Evolutionary conservation across 2,329 filamentous ascomycete genomes (phyloP).

Genomic region (Penicillium expansum): DNA sequence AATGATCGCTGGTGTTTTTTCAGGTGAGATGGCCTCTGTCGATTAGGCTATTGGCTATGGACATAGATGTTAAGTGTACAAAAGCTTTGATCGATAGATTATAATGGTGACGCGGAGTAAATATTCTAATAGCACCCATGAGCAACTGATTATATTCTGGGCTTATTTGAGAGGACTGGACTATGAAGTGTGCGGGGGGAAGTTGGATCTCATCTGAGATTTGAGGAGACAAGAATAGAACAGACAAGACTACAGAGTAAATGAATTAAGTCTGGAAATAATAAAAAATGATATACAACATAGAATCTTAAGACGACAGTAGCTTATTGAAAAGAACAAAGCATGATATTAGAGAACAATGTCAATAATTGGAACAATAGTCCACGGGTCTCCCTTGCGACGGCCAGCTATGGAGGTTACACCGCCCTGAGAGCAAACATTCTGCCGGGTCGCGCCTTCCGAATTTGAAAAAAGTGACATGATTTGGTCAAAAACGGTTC

Average conservation of each 20-base stretch:
- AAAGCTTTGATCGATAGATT: neutral
- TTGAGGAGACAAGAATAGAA: neutral
- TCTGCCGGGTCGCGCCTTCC: constrained; percentile 7
- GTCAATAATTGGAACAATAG: neutral
- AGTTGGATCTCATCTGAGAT: neutral
- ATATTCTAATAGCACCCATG: neutral
- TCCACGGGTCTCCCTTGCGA: neutral
- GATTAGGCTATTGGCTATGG: neutral
- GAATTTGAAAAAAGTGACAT: constrained; percentile 7
- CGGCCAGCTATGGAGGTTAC: no score
- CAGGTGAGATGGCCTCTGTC: neutral
- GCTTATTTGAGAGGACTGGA: neutral
- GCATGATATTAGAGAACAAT: neutral
- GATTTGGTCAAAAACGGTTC: neutral
- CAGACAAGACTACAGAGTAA: neutral
- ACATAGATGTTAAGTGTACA: neutral
- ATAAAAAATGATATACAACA: neutral
- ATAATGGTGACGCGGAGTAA: neutral
- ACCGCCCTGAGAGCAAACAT: neutral
- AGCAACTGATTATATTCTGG: neutral
- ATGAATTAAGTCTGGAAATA: neutral
- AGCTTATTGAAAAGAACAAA: neutral
- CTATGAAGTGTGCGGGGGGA: neutral
- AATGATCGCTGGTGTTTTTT: neutral
- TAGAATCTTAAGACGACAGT: neutral